These are phyloP conservation scores for Marchantia polymorpha DNA, from an alignment of 225 moss, liverwort and hornwort genomes.

Conservation along the genomic window DNA sequence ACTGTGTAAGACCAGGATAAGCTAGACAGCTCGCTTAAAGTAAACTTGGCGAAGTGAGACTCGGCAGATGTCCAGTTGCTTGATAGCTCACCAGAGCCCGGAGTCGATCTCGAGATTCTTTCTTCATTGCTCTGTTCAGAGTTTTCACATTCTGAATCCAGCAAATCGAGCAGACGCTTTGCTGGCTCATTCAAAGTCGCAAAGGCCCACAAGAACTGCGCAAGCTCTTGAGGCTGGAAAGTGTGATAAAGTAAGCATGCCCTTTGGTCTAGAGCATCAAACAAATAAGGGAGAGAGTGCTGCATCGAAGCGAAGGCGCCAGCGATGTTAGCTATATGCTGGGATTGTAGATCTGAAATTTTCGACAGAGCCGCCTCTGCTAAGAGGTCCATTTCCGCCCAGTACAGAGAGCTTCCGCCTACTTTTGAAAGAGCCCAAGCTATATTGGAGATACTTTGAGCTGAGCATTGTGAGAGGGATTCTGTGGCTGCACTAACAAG, in stretches of 20 bases:
- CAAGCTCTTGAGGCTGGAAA: conserved; percentile 75
- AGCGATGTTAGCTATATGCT: conserved; percentile 79
- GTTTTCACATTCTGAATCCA: conserved; percentile 42
- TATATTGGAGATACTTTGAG: conserved; percentile 82
- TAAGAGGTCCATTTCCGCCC: conserved; percentile 68
- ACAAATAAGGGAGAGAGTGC: conserved; percentile 56
- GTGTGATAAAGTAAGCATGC: conserved; percentile 38
- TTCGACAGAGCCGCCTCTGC: conserved; percentile 47
- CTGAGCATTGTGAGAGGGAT: conserved; percentile 56
- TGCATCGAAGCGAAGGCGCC: conserved; percentile 87
- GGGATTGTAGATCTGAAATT: conserved; percentile 57
- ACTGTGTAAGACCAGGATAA: conserved; percentile 89
- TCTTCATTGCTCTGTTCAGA: not conserved
- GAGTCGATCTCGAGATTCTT: not conserved
- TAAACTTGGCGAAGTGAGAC: conserved; percentile 40
- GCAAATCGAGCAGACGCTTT: conserved; percentile 49
- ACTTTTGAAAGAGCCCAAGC: conserved; percentile 87
- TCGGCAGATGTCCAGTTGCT: conserved; percentile 3
- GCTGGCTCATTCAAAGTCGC: conserved; percentile 65
- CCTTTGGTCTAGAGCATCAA: conserved; percentile 50
- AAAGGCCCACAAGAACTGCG: conserved; percentile 92
- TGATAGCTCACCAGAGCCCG: not conserved
- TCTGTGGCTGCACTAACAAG: conserved; percentile 56
- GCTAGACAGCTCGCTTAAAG: conserved; percentile 68
- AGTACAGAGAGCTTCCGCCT: conserved; percentile 64